Percentiles rank a stretch among this genome's conserved stretches.
These are phyloP conservation scores for Apiospora phragmitis DNA, from an alignment of 2,329 filamentous ascomycete genomes.

Conservation along the genomic window DNA sequence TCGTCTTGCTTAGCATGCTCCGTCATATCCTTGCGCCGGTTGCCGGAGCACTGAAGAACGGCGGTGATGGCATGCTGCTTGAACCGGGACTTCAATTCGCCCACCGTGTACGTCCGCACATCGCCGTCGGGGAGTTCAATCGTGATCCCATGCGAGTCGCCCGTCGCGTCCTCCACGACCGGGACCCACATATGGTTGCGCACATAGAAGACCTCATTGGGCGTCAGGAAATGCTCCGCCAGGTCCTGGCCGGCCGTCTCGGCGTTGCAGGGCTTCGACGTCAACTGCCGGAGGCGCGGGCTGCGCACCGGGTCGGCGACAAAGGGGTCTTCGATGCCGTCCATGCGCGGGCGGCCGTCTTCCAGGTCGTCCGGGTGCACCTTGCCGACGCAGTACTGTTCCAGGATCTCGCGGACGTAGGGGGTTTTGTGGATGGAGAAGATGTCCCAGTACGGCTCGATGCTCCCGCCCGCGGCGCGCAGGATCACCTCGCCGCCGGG, in stretches of 20 bases:
- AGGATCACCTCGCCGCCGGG: conserved; percentile 70
- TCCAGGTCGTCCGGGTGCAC: conserved; percentile 60
- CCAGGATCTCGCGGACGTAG: conserved; percentile 64
- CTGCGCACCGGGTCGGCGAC: conserved; percentile 43
- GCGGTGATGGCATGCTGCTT: conserved; percentile 42
- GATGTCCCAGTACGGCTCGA: conserved; percentile 71
- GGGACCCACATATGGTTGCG: conserved; percentile 52
- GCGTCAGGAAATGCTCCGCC: conserved; percentile 43
- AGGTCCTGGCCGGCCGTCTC: conserved; percentile 45
- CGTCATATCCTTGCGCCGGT: conserved; percentile 46
- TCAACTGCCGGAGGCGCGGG: conserved; percentile 39
- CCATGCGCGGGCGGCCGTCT: conserved; percentile 53
- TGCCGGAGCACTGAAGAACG: conserved; percentile 50
- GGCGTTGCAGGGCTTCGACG: conserved; percentile 49
- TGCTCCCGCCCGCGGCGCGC: conserved; percentile 61
- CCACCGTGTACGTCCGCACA: conserved; percentile 39
- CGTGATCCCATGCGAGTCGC: conserved; percentile 37
- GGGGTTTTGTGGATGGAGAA: conserved; percentile 68
- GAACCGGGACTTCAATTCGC: conserved; percentile 46
- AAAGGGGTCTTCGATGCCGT: conserved; percentile 60
- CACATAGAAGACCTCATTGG: conserved; percentile 45
- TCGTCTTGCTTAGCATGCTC: conserved; percentile 41
- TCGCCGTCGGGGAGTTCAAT: conserved; percentile 45
- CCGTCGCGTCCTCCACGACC: conserved; percentile 31
- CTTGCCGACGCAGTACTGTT: conserved; percentile 64